A percentile compares a stretch with the other conserved stretches of the same genome.
phyloP scores from a whole-genome alignment of 2,329 filamentous ascomycete species.

The Calonectria hawksworthii region DNA sequence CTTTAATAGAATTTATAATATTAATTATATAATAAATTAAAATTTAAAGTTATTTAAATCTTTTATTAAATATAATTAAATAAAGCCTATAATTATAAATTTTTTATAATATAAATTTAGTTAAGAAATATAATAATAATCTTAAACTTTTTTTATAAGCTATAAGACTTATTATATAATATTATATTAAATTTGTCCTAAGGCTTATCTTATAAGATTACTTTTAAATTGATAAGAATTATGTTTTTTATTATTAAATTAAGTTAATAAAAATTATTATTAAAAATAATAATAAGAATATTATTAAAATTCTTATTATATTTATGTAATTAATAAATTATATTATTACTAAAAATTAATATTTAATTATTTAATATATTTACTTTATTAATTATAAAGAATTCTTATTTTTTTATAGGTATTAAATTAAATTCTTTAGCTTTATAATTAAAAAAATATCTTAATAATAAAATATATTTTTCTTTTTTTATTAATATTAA shows the following conservation, averaged over 20 bases:
- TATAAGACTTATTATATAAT: not conserved
- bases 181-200: not conserved
- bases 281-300: not conserved
- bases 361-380: not conserved
- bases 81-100: not conserved
- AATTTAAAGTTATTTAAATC: not conserved
- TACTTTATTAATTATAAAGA: not conserved
- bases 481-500: not conserved
- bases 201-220: not conserved
- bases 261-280: too few species aligned
- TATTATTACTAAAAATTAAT: too few species aligned
- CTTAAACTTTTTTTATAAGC: not conserved
- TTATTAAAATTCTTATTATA: not conserved
- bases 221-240: not conserved
- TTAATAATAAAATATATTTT: not conserved
- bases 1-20: not conserved
- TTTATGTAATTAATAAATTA: too few species aligned
- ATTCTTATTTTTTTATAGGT: not conserved
- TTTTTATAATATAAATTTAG: not conserved
- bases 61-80: not conserved
- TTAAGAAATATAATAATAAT: not conserved
- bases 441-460: not conserved
- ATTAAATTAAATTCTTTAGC: not conserved
- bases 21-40: not conserved
- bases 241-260: not conserved